These are phyloP conservation scores for Geotrichum reessii DNA, from an alignment of 1,139 yeast genomes.

Conservation along the genomic window DNA sequence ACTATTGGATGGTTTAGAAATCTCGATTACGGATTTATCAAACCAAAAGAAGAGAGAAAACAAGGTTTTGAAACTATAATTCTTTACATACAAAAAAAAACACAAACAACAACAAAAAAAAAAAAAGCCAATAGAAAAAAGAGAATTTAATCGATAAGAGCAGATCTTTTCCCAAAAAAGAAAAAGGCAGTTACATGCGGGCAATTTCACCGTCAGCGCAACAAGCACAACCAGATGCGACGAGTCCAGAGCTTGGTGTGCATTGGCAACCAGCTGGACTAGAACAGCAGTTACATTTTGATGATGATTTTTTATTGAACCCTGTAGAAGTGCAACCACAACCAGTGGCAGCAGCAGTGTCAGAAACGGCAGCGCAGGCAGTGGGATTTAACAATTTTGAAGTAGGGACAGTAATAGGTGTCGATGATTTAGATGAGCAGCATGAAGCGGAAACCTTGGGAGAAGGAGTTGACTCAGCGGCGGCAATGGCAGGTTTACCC, in stretches of 20 bases:
- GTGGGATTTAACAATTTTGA: background rate
- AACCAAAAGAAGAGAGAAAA: too few relatives aligned
- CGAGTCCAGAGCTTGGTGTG: background rate
- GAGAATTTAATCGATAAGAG: too few relatives aligned
- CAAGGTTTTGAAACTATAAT: too few relatives aligned
- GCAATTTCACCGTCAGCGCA: conserved; percentile 14
- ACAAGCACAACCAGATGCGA: conserved; percentile 13
- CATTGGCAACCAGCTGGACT: conserved; percentile 12
- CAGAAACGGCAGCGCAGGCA: conserved; percentile 4
- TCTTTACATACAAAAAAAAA: background rate
- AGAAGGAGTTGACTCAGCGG: too few relatives aligned
- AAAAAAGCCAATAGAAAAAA: too few relatives aligned
- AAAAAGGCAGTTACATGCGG: conserved; percentile 22
- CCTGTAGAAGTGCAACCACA: conserved; percentile 10
- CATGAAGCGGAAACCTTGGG: background rate
- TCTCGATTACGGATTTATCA: too few relatives aligned
- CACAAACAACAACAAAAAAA: conserved; percentile 24
- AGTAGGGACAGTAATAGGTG: background rate
- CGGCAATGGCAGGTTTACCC: too few relatives aligned
- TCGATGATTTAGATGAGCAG: conserved; percentile 7
- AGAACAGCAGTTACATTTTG: conserved; percentile 10
- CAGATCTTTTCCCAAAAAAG: conserved; percentile 62
- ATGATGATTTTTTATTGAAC: conserved; percentile 5
- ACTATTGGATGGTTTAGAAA: too few relatives aligned
- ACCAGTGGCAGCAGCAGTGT: conserved; percentile 1